Evolutionary conservation across 768 basidiomycete species (phyloP), one percentile per base, ranked within the genome.

Genomic region (Rhodotorula diobovata): DNA sequence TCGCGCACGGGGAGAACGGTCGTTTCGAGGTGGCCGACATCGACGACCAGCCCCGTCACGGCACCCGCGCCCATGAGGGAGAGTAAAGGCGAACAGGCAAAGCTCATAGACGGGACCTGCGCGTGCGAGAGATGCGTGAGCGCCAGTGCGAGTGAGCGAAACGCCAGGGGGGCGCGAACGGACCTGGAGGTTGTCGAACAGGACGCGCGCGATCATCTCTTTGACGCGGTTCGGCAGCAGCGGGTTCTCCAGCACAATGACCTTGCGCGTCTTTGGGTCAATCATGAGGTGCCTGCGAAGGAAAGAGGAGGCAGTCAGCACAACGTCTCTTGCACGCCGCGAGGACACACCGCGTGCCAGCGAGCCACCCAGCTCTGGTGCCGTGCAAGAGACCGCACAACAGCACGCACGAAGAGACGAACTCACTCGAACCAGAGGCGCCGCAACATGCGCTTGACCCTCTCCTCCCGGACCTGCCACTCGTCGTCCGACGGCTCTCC

Each of bases 241-340:
- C 1, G 95, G 90, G 79, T 92, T 90, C 81, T 98, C 96, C 12
- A 95, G 83, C 32, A 99, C 77, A 63, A 98, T 91, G 63, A 99
- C 89, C 81, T 96, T 98, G 65, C 96, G 87, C 41, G 93, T 88
- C 80, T 93, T 95, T 3, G 96, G 90, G 78, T 98, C 96, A 76
- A 92, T 90, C 80, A 97, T 84, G 58, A 99, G 84, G 61, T 76
- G 60, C 34, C 77, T 76, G 61, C 25, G 62, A 20, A 25, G 43
- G 10, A 32, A 18, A 30, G 34, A 21, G 12, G 14, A 23, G 28
- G 46, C 18, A 25, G 58, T 18, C 45, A 63, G 35, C 39, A 7
- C 11, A 54, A 9, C 30, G 14, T 53, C 43, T 23, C 14, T 25
- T 14, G 46, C 20, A 23, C 46, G n/a, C n/a, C n/a, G n/a, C n/a